Conservation (phyloP, 257 asterid species). For the Handroanthus guayacan region DNA sequence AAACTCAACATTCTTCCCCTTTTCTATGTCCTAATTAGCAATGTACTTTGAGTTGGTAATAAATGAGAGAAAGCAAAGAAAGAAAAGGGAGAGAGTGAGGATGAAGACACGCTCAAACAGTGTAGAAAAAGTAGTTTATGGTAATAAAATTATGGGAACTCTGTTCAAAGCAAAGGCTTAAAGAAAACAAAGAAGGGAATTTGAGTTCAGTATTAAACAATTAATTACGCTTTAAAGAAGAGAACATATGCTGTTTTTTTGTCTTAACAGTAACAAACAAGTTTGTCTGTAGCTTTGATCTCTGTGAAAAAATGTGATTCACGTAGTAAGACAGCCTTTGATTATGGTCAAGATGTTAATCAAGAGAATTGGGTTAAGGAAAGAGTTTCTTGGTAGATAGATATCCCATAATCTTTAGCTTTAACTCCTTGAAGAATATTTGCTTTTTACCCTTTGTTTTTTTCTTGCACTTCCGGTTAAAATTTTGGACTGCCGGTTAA, state of each 20-base stretch:
- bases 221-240: slow-evolving; percentile 25
- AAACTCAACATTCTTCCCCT: slow-evolving; percentile 41
- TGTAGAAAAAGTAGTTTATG: slow-evolving; percentile 12
- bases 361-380: background rate
- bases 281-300: slow-evolving; percentile 17
- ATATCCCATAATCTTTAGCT: background rate
- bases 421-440: background rate
- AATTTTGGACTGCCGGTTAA: background rate
- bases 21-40: slow-evolving; percentile 41
- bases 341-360: background rate
- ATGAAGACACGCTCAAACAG: background rate
- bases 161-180: slow-evolving; percentile 44
- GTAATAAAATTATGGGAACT: slow-evolving; percentile 52
- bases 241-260: slow-evolving; percentile 53
- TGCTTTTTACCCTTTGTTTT: background rate
- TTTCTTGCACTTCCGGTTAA: background rate
- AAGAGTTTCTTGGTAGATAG: slow-evolving; percentile 6
- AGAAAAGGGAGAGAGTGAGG: slow-evolving; percentile 26
- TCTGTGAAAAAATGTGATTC: slow-evolving; percentile 12
- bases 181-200: slow-evolving; percentile 24
- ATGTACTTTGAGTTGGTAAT: slow-evolving; percentile 40
- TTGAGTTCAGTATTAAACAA: slow-evolving; percentile 36
- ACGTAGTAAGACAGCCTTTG: background rate
- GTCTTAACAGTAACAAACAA: slow-evolving; percentile 49
- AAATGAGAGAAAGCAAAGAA: slow-evolving; percentile 44